Percentiles rank a stretch among this genome's conserved stretches.
These are phyloP conservation scores for Rostrohypoxylon terebratum DNA, from an alignment of 495 filamentous ascomycete genomes.

Conservation along the genomic window DNA sequence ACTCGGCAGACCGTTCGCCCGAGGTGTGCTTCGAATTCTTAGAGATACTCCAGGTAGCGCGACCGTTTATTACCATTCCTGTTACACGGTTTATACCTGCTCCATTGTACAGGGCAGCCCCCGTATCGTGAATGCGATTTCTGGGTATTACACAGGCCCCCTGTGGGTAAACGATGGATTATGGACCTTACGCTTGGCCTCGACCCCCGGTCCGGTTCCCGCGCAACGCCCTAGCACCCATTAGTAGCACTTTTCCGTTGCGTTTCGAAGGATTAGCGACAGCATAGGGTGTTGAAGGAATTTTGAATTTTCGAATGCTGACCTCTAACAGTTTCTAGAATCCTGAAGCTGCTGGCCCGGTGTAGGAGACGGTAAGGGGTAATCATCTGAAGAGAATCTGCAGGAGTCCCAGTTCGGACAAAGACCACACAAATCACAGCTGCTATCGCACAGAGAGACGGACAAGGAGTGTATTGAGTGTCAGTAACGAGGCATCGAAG, in stretches of 20 bases:
- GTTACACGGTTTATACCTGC: constrained; percentile 21
- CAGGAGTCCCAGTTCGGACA: not conserved
- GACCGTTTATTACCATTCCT: constrained; percentile 12
- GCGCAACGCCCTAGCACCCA: constrained; percentile 43
- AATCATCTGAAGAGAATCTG: not conserved
- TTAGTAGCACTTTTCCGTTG: constrained; percentile 43
- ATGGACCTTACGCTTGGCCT: constrained; percentile 40
- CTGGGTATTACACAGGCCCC: constrained; percentile 34
- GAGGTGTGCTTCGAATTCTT: constrained; percentile 34
- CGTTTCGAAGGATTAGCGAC: constrained; percentile 44
- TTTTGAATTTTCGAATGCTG: constrained; percentile 22
- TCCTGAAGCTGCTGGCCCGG: constrained; percentile 24
- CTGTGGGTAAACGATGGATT: constrained; percentile 32
- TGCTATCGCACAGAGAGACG: not conserved
- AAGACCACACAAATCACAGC: not conserved
- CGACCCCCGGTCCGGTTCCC: constrained; percentile 46
- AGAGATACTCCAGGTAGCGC: constrained; percentile 27
- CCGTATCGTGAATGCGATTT: constrained; percentile 25
- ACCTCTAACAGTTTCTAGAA: constrained; percentile 13
- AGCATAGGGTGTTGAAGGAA: constrained; percentile 27
- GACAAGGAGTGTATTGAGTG: not conserved
- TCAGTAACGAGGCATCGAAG: not conserved
- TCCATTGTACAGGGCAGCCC: constrained; percentile 8
- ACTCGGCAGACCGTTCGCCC: constrained; percentile 17
- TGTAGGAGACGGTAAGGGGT: constrained; percentile 15